Evolutionary conservation across 495 filamentous ascomycete genomes (phyloP).

Genomic region (Aspergillus panamensis): DNA sequence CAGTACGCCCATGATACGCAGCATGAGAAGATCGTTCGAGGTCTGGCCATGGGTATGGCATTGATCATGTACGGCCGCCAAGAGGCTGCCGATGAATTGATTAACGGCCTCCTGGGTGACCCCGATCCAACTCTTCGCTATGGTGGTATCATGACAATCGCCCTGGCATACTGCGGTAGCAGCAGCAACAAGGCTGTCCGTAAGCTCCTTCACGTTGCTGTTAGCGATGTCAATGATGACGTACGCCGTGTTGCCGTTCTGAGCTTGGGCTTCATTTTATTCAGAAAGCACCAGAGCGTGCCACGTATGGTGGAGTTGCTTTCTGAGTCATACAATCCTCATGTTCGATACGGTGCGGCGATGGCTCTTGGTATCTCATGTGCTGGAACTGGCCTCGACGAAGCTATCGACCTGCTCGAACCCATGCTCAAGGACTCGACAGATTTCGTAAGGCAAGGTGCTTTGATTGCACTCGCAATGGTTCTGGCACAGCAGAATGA

Average conservation of each 20-base stretch:
- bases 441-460: slow-evolving; percentile 97
- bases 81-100: slow-evolving; percentile 89
- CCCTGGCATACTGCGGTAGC: slow-evolving; percentile 93
- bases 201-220: slow-evolving; percentile 93
- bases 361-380: slow-evolving; percentile 99
- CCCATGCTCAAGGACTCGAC: slow-evolving; percentile 99
- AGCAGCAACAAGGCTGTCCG: slow-evolving; percentile 98
- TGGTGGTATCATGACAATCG: slow-evolving; percentile 98
- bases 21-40: slow-evolving; percentile 98
- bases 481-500: slow-evolving; percentile 98
- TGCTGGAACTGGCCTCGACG: slow-evolving; percentile 92
- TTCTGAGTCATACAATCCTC: slow-evolving; percentile 97
- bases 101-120: slow-evolving; percentile 88
- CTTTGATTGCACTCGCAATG: slow-evolving; percentile 93
- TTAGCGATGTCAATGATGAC: slow-evolving; percentile 98
- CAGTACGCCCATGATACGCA: slow-evolving; percentile 96
- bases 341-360: slow-evolving; percentile 95
- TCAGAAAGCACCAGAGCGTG: slow-evolving; percentile 95
- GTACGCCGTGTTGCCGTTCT: slow-evolving; percentile 96
- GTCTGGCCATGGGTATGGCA: slow-evolving; percentile 92
- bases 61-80: slow-evolving; percentile 97
- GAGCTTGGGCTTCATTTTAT: slow-evolving; percentile 97
- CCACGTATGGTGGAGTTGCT: slow-evolving; percentile 99
- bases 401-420: slow-evolving; percentile 94
- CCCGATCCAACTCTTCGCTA: slow-evolving; percentile 92